These are phyloP conservation scores for Rheum nobile DNA, from an alignment of 148 eudicot genomes.

Conservation along the genomic window DNA sequence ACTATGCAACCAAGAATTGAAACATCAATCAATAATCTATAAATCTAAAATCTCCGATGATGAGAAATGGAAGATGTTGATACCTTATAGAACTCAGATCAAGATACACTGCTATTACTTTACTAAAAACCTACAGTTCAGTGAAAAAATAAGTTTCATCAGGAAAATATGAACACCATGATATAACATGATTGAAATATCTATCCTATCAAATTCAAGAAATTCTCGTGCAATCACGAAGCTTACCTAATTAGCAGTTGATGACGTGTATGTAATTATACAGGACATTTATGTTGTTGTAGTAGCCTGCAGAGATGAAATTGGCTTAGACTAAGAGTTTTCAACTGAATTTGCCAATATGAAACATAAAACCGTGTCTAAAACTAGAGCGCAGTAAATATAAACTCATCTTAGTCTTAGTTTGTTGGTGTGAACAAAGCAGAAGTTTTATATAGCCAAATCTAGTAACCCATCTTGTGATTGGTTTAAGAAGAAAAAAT, in stretches of 20 bases:
- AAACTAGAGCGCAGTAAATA: neutral
- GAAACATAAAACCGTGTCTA: neutral
- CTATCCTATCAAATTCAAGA: neutral
- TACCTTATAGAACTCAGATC: slow-evolving; percentile 79
- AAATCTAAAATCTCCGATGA: neutral
- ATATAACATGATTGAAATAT: neutral
- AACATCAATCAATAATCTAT: neutral
- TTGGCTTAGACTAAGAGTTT: neutral
- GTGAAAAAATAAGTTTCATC: neutral
- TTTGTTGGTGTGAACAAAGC: neutral
- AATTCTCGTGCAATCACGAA: neutral
- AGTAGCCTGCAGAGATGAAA: slow-evolving; percentile 56
- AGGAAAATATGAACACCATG: neutral
- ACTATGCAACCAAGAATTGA: neutral
- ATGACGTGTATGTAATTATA: slow-evolving; percentile 69
- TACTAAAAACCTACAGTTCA: slow-evolving; percentile 53
- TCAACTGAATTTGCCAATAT: neutral
- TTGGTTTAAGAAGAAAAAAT: neutral
- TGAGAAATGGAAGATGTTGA: neutral
- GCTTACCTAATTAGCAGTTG: slow-evolving; percentile 76
- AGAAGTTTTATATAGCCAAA: neutral
- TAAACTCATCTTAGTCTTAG: neutral
- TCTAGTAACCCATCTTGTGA: neutral
- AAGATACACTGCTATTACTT: slow-evolving; percentile 72
- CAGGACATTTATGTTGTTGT: slow-evolving; percentile 89